Evolutionary conservation across 345 rosid species (phyloP).

Genomic region (Aquilaria sinensis): DNA sequence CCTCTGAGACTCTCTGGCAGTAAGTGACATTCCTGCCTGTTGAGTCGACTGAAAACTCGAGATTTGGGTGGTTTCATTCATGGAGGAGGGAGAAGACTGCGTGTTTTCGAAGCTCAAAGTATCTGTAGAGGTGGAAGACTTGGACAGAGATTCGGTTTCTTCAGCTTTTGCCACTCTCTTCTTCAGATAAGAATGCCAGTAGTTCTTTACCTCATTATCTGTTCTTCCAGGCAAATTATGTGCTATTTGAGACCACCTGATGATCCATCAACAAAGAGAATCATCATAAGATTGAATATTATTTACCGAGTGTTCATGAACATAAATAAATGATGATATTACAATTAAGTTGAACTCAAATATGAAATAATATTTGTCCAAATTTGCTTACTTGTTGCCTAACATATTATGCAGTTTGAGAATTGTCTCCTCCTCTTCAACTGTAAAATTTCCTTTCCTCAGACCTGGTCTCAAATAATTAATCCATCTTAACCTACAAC

Average conservation of each 20-base stretch:
- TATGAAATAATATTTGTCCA: neutral
- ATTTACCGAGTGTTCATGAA: neutral
- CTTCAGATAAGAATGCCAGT: conserved; percentile 88
- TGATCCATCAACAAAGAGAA: conserved; percentile 1
- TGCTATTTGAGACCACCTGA: conserved; percentile 90
- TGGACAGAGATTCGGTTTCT: conserved; percentile 22
- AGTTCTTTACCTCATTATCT: conserved; percentile 88
- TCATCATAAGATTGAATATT: neutral
- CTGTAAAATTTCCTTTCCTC: conserved; percentile 55
- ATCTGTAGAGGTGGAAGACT: conserved; percentile 13
- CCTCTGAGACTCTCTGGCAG: conserved; percentile 9
- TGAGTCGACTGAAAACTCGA: conserved; percentile 22
- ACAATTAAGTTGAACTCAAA: neutral
- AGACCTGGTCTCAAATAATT: conserved; percentile 90
- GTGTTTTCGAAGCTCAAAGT: conserved; percentile 30
- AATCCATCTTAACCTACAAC: conserved; percentile 94
- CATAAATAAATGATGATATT: neutral
- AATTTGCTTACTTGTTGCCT: conserved; percentile 71
- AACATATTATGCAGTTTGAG: conserved; percentile 56
- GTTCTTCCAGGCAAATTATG: conserved; percentile 91
- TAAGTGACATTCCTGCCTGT: conserved; percentile 16
- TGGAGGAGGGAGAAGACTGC: conserved; percentile 25
- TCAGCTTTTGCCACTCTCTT: conserved; percentile 47
- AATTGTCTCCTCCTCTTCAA: conserved; percentile 65
- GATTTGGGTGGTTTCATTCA: conserved; percentile 13